Evolutionary conservation across 2,329 filamentous ascomycete genomes (phyloP), one percentile per base, ranked within the genome.

Genomic region (Exophiala phaeomuriformis): DNA sequence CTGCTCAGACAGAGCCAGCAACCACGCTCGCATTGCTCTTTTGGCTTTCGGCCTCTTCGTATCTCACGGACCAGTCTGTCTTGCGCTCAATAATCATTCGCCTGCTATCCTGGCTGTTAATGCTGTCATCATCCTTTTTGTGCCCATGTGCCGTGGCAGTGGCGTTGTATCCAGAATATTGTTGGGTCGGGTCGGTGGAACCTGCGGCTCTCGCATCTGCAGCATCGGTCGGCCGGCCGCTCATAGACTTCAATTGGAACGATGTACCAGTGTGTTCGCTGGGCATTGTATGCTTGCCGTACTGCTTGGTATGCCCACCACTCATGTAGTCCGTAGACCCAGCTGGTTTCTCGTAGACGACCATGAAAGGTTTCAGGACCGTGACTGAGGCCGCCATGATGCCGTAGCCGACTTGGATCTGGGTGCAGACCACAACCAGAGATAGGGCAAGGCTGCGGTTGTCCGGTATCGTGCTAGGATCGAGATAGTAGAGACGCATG

Each of bases 361-460:
- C 51, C 51, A 75, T 67, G 51, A 76, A 76, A 2, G 73, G 71
- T 40, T 72, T 70, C 12, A 76, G 65, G 47, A 71, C 73, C 0
- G 73, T 72, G 5, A 71, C 67, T 0, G 69, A 72, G 10, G 70
- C 68, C 12, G 72, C 67, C 3, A 75, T 65, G 7, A 76, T 66
- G 39, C 68, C 68, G 49, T 72, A 71, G 49, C 66, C 65, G 6
- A 75, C 58, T 53, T 75, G 68, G 40, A 72, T 63, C 54, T 75
- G 72, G 0, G 69, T 69, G 43, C 68, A 66, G 1, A 73, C 64
- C 1, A 62, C 64, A 1, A 67, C 64, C 8, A 68, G 61, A 8
- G 68, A 66, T 12, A 68, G 69, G 29, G 64, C 52, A 3, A 76
- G 65, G 2, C 69, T 68, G 12, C 67, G 69, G 51, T 73, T 64